Conservation (phyloP, 2,329 filamentous ascomycete species). For the Colletotrichum chrysophilum region DNA sequence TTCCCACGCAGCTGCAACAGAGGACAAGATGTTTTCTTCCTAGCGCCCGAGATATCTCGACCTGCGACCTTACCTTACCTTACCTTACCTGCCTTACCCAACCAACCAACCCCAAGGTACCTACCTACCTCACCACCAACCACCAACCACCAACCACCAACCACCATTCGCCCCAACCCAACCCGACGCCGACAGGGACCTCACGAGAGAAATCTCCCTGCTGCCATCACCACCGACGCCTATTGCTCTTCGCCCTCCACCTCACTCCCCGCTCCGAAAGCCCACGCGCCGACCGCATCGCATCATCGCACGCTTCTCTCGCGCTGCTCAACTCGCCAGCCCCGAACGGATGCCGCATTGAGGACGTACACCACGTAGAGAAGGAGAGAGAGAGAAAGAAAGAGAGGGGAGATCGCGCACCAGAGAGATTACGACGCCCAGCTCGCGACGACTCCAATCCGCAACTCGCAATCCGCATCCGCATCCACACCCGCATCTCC, state of each 20-base stretch:
- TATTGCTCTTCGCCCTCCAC: background rate
- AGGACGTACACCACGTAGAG: background rate
- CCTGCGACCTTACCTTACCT: background rate
- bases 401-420: background rate
- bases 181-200: background rate
- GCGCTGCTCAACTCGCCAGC: background rate
- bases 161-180: background rate
- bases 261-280: background rate
- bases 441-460: conserved; percentile 1
- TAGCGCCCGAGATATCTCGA: background rate
- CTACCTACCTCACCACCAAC: background rate
- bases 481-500: background rate
- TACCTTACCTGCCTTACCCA: background rate
- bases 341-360: background rate
- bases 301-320: background rate
- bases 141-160: background rate
- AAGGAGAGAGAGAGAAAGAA: background rate
- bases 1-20: conserved; percentile 12
- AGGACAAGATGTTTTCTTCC: conserved; percentile 22
- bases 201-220: background rate
- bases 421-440: background rate
- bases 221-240: background rate
- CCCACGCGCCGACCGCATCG: background rate
- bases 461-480: background rate
- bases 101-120: background rate